These are phyloP conservation scores for Rhodotorula sphaerocarpa DNA, from an alignment of 768 basidiomycete genomes.

Conservation along the genomic window DNA sequence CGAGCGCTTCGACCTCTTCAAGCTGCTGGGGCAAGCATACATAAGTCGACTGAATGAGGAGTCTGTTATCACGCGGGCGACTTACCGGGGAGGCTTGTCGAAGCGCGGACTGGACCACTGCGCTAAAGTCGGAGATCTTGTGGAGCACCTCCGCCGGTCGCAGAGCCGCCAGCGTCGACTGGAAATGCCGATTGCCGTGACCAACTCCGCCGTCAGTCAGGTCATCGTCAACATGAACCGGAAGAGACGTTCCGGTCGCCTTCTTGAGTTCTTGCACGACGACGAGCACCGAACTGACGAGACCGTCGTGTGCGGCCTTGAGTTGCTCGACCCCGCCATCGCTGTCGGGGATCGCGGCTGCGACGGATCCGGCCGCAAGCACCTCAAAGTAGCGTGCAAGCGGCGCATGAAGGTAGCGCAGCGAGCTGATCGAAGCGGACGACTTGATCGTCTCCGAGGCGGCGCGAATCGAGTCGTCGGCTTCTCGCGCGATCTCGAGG, in stretches of 20 bases:
- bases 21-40: no score
- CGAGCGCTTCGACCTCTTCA: slow-evolving; percentile 33
- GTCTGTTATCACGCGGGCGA: no score
- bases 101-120: neutral
- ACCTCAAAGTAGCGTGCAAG: slow-evolving; percentile 9
- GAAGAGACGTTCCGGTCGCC: slow-evolving; percentile 3
- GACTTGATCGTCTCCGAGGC: neutral
- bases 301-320: slow-evolving; percentile 43
- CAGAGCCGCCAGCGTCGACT: slow-evolving; percentile 2
- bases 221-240: slow-evolving; percentile 21
- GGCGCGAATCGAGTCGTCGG: slow-evolving; percentile 4
- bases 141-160: slow-evolving; percentile 22
- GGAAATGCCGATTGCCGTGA: neutral
- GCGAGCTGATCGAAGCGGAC: neutral
- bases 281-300: slow-evolving; percentile 59
- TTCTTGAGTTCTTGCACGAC: slow-evolving; percentile 31
- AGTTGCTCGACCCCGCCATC: slow-evolving; percentile 1
- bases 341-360: neutral
- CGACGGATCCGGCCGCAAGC: neutral
- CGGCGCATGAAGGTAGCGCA: slow-evolving; percentile 21
- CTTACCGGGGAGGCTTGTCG: neutral
- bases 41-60: no score
- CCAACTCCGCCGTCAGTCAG: slow-evolving; percentile 27
- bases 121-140: slow-evolving; percentile 17
- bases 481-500: neutral